These are phyloP conservation scores for Leccinellum albellum DNA, from an alignment of 768 basidiomycete genomes.

Conservation along the genomic window DNA sequence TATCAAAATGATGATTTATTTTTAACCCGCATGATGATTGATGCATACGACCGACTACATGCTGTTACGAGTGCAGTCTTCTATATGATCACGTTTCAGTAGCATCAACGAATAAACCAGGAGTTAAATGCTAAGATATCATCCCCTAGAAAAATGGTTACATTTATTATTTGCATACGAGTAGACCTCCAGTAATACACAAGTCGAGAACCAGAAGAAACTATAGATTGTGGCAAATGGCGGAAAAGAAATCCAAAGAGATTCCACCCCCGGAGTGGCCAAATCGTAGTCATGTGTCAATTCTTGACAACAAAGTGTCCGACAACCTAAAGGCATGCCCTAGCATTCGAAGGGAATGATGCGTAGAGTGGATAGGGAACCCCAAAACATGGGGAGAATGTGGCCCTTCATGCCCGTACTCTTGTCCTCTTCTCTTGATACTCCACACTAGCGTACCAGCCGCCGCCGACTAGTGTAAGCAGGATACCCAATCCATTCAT, in stretches of 20 bases:
- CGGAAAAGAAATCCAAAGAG: background rate
- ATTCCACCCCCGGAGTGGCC: background rate
- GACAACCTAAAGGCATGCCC: background rate
- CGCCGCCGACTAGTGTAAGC: constrained; percentile 84
- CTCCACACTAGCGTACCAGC: constrained; percentile 72
- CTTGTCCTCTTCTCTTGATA: constrained; percentile 43
- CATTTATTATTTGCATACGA: background rate
- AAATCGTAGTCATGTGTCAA: background rate
- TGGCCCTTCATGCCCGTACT: constrained; percentile 22
- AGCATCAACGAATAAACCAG: background rate
- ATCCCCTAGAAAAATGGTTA: background rate
- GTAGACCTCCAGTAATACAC: background rate
- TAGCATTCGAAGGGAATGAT: background rate
- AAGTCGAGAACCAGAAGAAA: background rate
- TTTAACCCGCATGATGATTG: background rate
- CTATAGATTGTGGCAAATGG: constrained; percentile 4
- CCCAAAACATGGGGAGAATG: background rate
- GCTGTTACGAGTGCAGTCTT: too few relatives aligned
- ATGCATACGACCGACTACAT: background rate
- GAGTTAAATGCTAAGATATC: background rate
- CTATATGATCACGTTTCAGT: background rate
- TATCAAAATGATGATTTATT: background rate
- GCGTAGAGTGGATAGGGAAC: background rate
- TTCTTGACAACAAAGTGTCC: background rate
- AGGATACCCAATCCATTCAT: constrained; percentile 80